Percentiles rank a stretch among this genome's conserved stretches.
Evolutionary conservation across 306 rosid species (phyloP).

Genomic region (Elaeagnus macrophylla): DNA sequence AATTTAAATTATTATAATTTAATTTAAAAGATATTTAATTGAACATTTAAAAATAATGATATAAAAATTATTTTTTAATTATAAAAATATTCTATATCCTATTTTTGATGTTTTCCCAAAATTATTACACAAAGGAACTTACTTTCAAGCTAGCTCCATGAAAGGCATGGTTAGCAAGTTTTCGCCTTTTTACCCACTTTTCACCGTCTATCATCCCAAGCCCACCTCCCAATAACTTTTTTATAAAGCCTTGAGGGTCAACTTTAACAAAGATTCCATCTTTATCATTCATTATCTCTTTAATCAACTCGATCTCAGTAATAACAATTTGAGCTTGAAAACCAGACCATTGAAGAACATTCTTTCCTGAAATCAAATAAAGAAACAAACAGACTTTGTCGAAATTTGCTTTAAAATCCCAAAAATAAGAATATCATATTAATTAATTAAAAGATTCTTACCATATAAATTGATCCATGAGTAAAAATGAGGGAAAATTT

Average conservation of each 20-base stretch:
- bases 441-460: neutral
- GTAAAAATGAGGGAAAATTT: slow-evolving; percentile 13
- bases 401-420: neutral
- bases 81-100: too few relatives aligned
- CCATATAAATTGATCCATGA: slow-evolving; percentile 13
- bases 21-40: too few relatives aligned
- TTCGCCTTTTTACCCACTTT: slow-evolving; percentile 22
- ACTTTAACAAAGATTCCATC: slow-evolving; percentile 8
- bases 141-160: slow-evolving; percentile 23
- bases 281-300: slow-evolving; percentile 17
- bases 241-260: neutral
- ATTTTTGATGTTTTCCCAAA: too few relatives aligned
- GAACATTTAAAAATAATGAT: too few relatives aligned
- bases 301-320: slow-evolving; percentile 21
- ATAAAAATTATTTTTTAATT: too few relatives aligned
- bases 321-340: slow-evolving; percentile 14
- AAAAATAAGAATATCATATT: neutral
- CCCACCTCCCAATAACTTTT: slow-evolving; percentile 27
- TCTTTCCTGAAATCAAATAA: slow-evolving; percentile 17
- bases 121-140: too few relatives aligned
- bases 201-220: slow-evolving; percentile 11
- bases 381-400: neutral
- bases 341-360: slow-evolving; percentile 26
- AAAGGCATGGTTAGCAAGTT: slow-evolving; percentile 13
- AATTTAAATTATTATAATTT: too few relatives aligned